Base-by-base conservation (phyloP, 2,329 filamentous ascomycete species). In the Pseudocercospora ulei region DNA sequence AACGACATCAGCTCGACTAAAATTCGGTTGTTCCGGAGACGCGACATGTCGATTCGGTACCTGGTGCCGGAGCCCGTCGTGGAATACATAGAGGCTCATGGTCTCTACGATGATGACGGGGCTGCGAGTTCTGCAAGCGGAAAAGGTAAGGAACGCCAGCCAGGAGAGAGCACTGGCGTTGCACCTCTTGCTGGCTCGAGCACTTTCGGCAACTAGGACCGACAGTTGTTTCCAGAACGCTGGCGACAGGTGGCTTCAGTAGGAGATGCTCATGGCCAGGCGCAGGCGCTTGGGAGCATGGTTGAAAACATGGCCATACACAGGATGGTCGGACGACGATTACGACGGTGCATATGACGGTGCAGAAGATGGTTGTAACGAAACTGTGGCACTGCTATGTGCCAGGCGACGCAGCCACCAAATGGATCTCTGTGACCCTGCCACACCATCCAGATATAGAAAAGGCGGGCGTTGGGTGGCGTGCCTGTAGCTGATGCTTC, bases 1-100 rank as follows among this genome's bases (percentile, higher is more conserved):
- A 88, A 88, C 60, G 82, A 90, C 53, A 79, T 90, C 44, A 85
- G 80, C 54, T 86, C 80, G 47, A 78, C 75, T 43, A 78, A 93
- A 65, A 87, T 94, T 44, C 76, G 87, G 26, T 67, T 92, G 2
- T 83, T 92, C 57, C 61, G 87, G 20, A 75, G 81, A 55, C 73
- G 81, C 54, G 77, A 85, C 48, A 82, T 90, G 78, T 86, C 80
- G 51, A 82, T 92, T 33, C 75, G 82, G 47, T 88, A 87, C 56
- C 57, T 76, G 17, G 78, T 84, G 20, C 83, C 84, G 0, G 74
- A 78, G 26, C 75, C 76, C 3, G 82, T 88, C 31, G 81, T 85
- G 39, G 67, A 78, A 24, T 62, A 62, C 48, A 62, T 62, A 43
- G 60, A 62, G 33, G 55, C 56, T 22, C 47, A 62, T 41, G 50